These are phyloP conservation scores for Pezicula neosporulosa DNA, from an alignment of 2,329 filamentous ascomycete species.

Conservation along the genomic window DNA sequence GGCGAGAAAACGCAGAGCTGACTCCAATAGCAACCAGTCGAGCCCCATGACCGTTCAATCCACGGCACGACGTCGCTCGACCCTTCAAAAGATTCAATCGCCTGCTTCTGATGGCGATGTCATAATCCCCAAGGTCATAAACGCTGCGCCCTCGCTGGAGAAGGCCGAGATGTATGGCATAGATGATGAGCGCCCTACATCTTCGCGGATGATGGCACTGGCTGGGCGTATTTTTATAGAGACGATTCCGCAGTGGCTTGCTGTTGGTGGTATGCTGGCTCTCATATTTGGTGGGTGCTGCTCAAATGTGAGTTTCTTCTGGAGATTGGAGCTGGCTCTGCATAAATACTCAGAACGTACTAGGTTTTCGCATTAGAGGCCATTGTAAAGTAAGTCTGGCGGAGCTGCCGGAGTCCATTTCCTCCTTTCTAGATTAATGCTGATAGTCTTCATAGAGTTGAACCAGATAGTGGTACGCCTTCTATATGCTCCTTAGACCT, in stretches of 20 bases:
- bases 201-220: slow-evolving; percentile 46
- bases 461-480: slow-evolving; percentile 72
- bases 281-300: slow-evolving; percentile 96
- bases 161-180: slow-evolving; percentile 54
- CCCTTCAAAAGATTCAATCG: slow-evolving; percentile 38
- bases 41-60: slow-evolving; percentile 38
- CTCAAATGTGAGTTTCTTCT: slow-evolving; percentile 67
- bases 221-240: slow-evolving; percentile 52
- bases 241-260: slow-evolving; percentile 60
- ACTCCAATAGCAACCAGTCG: slow-evolving; percentile 29
- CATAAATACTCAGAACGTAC: slow-evolving; percentile 24
- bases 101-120: slow-evolving; percentile 36
- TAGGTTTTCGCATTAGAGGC: slow-evolving; percentile 95
- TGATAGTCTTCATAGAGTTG: slow-evolving; percentile 53
- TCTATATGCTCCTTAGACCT: background rate
- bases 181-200: slow-evolving; percentile 46
- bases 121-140: slow-evolving; percentile 47
- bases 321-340: background rate
- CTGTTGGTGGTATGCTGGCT: slow-evolving; percentile 64
- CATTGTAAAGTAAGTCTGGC: slow-evolving; percentile 75
- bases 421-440: slow-evolving; percentile 1
- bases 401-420: slow-evolving; percentile 1
- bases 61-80: slow-evolving; percentile 40
- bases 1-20: slow-evolving; percentile 31
- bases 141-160: slow-evolving; percentile 49